Conservation (phyloP, 2,329 filamentous ascomycete species). For the Scedosporium boydii region DNA sequence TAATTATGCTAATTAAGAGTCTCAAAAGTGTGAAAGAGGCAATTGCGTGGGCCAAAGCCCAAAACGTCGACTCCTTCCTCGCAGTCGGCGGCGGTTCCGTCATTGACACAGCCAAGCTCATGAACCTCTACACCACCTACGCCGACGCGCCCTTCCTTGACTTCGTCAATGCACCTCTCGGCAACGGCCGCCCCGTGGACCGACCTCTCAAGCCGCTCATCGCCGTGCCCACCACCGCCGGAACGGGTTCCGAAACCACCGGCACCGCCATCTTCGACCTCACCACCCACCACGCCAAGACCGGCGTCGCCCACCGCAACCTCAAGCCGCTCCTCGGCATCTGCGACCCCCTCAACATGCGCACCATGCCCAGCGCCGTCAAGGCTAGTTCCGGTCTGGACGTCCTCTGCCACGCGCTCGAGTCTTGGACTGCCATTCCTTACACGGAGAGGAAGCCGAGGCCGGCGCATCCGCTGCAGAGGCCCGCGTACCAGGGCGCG, state of each 20-base stretch:
- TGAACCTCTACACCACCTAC: conserved; percentile 91
- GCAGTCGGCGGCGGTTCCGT: conserved; percentile 90
- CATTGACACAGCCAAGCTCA: conserved; percentile 96
- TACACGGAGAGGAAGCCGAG: conserved; percentile 78
- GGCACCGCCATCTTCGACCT: conserved; percentile 98
- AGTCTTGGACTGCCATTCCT: conserved; percentile 96
- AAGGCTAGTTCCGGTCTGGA: conserved; percentile 88
- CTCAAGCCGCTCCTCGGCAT: conserved; percentile 93
- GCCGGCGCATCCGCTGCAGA: conserved; percentile 78
- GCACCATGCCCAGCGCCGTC: conserved; percentile 91
- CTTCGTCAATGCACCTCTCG: conserved; percentile 93
- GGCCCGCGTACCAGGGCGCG: conserved; percentile 91
- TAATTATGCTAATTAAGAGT: conserved; percentile 5
- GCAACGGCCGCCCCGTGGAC: conserved; percentile 66
- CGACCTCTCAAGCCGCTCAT: conserved; percentile 59
- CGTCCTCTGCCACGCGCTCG: conserved; percentile 88
- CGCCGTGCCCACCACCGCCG: conserved; percentile 68
- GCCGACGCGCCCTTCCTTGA: conserved; percentile 91
- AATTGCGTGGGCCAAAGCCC: conserved; percentile 75
- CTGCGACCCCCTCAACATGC: conserved; percentile 76
- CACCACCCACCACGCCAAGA: conserved; percentile 82
- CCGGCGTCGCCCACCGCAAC: conserved; percentile 88
- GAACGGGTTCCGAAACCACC: conserved; percentile 90
- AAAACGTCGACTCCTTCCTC: conserved; percentile 77
- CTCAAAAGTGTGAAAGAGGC: conserved; percentile 67